phyloP scores from a whole-genome alignment of 2,329 filamentous ascomycete species.

The Aquanectria penicillioides region DNA sequence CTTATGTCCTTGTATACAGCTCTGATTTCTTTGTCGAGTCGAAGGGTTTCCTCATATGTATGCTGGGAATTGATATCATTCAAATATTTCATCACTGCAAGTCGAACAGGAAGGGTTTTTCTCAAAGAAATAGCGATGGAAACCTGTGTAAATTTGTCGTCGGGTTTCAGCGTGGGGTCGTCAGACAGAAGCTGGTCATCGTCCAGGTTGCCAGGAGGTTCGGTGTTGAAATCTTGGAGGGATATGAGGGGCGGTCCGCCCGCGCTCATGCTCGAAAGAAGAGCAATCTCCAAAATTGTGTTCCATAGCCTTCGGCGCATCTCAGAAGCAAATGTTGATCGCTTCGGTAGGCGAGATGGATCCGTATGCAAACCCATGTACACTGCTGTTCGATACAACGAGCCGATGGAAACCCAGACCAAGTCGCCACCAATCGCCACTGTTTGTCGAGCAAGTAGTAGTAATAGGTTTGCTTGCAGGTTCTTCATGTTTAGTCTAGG shows the following conservation, averaged over 20 bases:
- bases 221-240: conserved; percentile 58
- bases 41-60: conserved; percentile 57
- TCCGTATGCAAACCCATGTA: conserved; percentile 63
- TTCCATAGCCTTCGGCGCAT: conserved; percentile 64
- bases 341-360: conserved; percentile 51
- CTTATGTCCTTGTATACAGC: conserved; percentile 53
- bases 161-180: conserved; percentile 44
- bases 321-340: conserved; percentile 51
- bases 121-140: conserved; percentile 55
- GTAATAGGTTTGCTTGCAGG: conserved; percentile 59
- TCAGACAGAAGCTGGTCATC: conserved; percentile 57
- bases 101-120: conserved; percentile 53
- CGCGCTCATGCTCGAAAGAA: conserved; percentile 57
- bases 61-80: conserved; percentile 51
- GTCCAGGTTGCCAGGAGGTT: conserved; percentile 59
- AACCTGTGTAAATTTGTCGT: conserved; percentile 50
- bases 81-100: conserved; percentile 54
- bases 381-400: conserved; percentile 56
- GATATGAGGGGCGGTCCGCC: conserved; percentile 58
- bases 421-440: conserved; percentile 54
- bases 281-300: conserved; percentile 58
- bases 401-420: conserved; percentile 58
- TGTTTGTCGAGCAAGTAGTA: conserved; percentile 54
- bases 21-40: conserved; percentile 54
- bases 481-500: conserved; percentile 58